These are phyloP conservation scores for Sporormia fimetaria DNA, from an alignment of 495 filamentous ascomycete species.

Conservation along the genomic window DNA sequence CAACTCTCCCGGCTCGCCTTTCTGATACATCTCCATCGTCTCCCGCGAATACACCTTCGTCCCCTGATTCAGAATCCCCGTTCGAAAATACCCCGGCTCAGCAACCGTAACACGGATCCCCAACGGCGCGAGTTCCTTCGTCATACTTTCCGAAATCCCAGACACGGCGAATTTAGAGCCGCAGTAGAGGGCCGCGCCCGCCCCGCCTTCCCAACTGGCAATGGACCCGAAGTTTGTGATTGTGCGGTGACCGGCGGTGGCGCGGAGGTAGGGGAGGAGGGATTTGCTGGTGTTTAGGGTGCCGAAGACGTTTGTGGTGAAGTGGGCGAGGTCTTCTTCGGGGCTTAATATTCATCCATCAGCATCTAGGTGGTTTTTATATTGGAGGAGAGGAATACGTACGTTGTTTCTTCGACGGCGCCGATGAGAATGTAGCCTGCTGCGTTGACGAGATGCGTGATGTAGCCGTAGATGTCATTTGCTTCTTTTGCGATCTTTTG, in stretches of 20 bases:
- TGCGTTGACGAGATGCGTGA: slow-evolving; percentile 46
- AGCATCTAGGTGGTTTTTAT: not conserved
- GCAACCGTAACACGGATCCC: slow-evolving; percentile 37
- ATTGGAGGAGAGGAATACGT: slow-evolving; percentile 21
- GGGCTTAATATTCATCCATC: slow-evolving; percentile 20
- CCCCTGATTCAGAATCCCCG: slow-evolving; percentile 29
- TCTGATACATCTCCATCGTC: slow-evolving; percentile 22
- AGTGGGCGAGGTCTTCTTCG: slow-evolving; percentile 32
- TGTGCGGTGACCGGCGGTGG: slow-evolving; percentile 30
- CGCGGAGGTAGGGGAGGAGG: slow-evolving; percentile 40
- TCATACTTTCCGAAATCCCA: slow-evolving; percentile 38
- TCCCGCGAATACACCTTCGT: slow-evolving; percentile 7
- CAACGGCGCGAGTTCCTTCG: slow-evolving; percentile 39
- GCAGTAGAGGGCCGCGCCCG: slow-evolving; percentile 39
- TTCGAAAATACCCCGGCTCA: slow-evolving; percentile 44
- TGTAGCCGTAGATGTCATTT: slow-evolving; percentile 33
- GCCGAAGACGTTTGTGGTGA: slow-evolving; percentile 42
- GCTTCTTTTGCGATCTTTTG: slow-evolving; percentile 34
- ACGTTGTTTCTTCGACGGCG: slow-evolving; percentile 36
- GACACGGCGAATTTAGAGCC: slow-evolving; percentile 40
- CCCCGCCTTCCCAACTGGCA: slow-evolving; percentile 33
- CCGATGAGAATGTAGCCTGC: slow-evolving; percentile 37
- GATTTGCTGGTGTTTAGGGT: slow-evolving; percentile 38
- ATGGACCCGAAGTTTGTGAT: slow-evolving; percentile 42
- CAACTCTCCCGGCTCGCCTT: slow-evolving; percentile 7